Conservation (phyloP, 140 eudicot species). For the Erigeron philadelphicus region DNA sequence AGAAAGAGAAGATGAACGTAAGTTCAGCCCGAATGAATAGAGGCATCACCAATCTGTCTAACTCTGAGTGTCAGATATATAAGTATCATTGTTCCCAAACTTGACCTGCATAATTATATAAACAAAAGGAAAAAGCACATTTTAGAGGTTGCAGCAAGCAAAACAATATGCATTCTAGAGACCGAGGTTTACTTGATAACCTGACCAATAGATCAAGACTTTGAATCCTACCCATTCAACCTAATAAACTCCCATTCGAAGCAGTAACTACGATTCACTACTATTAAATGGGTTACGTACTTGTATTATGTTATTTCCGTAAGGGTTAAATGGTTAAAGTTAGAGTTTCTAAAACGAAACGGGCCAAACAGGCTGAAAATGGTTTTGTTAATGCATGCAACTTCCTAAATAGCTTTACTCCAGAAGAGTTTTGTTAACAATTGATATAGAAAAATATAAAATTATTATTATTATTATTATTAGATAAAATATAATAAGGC, state of each 20-base stretch:
- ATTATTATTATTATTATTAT: too few relatives aligned
- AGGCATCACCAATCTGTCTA: conserved; percentile 53
- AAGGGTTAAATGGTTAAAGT: neutral
- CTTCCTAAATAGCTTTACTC: neutral
- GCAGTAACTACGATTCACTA: neutral
- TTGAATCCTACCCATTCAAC: neutral
- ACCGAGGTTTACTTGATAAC: neutral
- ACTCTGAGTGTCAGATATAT: conserved; percentile 74
- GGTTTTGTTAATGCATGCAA: neutral
- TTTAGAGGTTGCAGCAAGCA: neutral
- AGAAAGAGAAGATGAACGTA: neutral
- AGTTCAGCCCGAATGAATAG: conserved; percentile 28
- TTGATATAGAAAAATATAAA: too few relatives aligned
- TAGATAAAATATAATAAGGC: too few relatives aligned
- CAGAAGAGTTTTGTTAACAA: too few relatives aligned
- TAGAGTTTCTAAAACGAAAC: neutral
- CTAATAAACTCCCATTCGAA: neutral
- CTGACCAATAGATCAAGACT: neutral
- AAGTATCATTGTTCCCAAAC: conserved; percentile 71
- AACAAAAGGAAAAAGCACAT: neutral
- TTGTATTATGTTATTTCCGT: neutral
- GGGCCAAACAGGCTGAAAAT: neutral
- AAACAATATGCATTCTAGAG: neutral
- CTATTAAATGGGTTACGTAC: too few relatives aligned
- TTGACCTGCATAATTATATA: conserved; percentile 49